Evolutionary conservation across 441 rosid species (phyloP), one percentile per base, ranked within the genome.

Genomic region (Croton setiger): DNA sequence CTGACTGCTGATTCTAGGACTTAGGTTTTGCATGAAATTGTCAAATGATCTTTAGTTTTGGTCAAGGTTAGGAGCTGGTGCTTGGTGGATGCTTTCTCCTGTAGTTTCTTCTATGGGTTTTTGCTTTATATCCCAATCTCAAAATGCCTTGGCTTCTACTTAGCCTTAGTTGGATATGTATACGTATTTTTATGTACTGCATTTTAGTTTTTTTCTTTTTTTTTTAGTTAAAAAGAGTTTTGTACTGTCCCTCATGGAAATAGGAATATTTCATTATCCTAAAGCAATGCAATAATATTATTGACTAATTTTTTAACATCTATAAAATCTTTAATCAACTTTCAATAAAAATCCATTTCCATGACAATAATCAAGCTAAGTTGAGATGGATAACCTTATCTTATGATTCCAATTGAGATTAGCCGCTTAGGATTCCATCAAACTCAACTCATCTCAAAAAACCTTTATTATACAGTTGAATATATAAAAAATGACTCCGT

Each of bases 311-410:
- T 33, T 23, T 7, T 54, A 14, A 0, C 13, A 54, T 14, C 5
- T 23, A 35, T 9, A 21, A 23, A 23, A 4, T 23, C 33, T 12
- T 12, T 5, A 11, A 12, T 12, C 36, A 54, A 11, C 14, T 35
- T 54, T 54, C 52, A 15, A 0, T 15, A 8, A 10, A 20, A 52
- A 52, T 52, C 56, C 56, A 52, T 43, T 54, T 60, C 45, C 21
- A 31, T 63, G 41, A 27, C 56, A n/a, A n/a, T n/a, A 64, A 31
- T 61, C 51, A 54, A 64, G 70, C 68, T 23, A 15, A 45, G 31
- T n/a, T 36, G 7, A 54, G 74, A 21, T 39, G 45, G 87, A 83
- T 83, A 75, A 77, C 74, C 79, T 79, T 77, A 81, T 83, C 85
- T 73, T 63, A 37, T 61, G 56, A 60, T 37, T 20, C 65, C 35